Evolutionary conservation across 1,284 basidiomycete species (phyloP).

Genomic region (Fomitopsis schrenkii): DNA sequence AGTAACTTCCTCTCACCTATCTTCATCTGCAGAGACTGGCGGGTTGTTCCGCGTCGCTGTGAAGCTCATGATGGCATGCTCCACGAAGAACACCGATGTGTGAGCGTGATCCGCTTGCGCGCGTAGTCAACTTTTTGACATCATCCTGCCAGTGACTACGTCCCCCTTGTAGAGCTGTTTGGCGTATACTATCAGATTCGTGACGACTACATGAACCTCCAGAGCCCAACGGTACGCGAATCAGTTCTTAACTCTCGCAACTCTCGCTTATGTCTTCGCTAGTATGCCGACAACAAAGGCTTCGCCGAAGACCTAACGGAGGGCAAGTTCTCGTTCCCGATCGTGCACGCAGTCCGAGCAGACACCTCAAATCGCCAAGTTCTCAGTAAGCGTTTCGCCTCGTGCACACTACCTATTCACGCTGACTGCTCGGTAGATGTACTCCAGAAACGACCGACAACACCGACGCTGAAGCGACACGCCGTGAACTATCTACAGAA

Average conservation of each 20-base stretch:
- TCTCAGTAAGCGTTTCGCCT: slow-evolving; percentile 56
- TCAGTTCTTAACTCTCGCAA: not conserved
- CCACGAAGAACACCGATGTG: slow-evolving; percentile 59
- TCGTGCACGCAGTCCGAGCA: slow-evolving; percentile 84
- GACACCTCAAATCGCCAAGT: slow-evolving; percentile 75
- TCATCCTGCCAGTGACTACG: slow-evolving; percentile 62
- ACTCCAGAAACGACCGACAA: slow-evolving; percentile 82
- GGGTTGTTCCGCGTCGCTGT: slow-evolving; percentile 91
- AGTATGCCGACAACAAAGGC: slow-evolving; percentile 92
- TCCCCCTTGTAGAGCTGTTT: slow-evolving; percentile 92
- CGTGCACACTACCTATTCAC: not conserved
- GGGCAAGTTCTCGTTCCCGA: slow-evolving; percentile 94
- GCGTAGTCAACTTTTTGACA: not conserved
- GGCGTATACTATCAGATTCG: slow-evolving; percentile 95
- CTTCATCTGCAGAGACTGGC: slow-evolving; percentile 74
- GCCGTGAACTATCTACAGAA: slow-evolving; percentile 74
- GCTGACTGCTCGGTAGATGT: slow-evolving; percentile 52
- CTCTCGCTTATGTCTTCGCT: not conserved
- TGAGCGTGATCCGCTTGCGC: slow-evolving; percentile 33
- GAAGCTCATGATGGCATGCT: slow-evolving; percentile 94
- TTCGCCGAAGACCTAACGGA: slow-evolving; percentile 94
- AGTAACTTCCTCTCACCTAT: not conserved
- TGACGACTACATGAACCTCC: slow-evolving; percentile 97
- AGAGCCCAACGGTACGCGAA: slow-evolving; percentile 67
- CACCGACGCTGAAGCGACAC: slow-evolving; percentile 73